A percentile compares a stretch with the other conserved stretches of the same genome.
Conservation (phyloP, 2,329 filamentous ascomycete genomes). For the Alternaria dauci region DNA sequence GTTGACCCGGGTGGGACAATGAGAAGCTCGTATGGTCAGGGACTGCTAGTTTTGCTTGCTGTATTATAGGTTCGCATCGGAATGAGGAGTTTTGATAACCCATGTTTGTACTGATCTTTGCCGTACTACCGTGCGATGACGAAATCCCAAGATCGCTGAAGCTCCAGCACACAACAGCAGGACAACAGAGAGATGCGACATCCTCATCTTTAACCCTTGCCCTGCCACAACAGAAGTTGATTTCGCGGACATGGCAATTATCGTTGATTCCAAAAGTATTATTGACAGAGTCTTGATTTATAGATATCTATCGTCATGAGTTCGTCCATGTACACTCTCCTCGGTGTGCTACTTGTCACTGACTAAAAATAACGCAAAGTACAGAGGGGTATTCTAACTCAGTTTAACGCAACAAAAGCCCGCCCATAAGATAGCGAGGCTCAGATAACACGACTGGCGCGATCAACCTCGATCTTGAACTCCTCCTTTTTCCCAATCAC, state of each 20-base stretch:
- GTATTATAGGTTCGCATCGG: slow-evolving; percentile 46
- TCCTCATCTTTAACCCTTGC: not conserved
- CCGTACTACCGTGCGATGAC: not conserved
- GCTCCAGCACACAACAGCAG: not conserved
- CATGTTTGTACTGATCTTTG: not conserved
- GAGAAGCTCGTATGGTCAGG: slow-evolving; percentile 18
- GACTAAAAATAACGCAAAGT: not conserved
- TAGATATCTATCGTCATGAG: not conserved
- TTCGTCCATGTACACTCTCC: not conserved
- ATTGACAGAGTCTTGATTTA: not conserved
- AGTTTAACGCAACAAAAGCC: not conserved
- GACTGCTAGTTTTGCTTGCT: slow-evolving; percentile 35
- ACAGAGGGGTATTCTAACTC: slow-evolving; percentile 16
- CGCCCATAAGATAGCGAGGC: not conserved
- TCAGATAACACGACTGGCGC: slow-evolving; percentile 24
- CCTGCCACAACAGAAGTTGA: not conserved
- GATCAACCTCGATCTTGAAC: slow-evolving; percentile 40
- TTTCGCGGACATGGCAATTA: not conserved
- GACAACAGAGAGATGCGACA: not conserved
- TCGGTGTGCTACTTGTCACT: not conserved
- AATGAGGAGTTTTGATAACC: slow-evolving; percentile 28
- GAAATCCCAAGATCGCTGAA: not conserved
- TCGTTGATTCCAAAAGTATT: not conserved
- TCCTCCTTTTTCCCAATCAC: slow-evolving; percentile 45
- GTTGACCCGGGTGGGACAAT: slow-evolving; percentile 15